Percentiles rank a stretch among this genome's conserved stretches.
Evolutionary conservation across 352 stramenopile species (phyloP).

Genomic region (Pythium utonaiense): DNA sequence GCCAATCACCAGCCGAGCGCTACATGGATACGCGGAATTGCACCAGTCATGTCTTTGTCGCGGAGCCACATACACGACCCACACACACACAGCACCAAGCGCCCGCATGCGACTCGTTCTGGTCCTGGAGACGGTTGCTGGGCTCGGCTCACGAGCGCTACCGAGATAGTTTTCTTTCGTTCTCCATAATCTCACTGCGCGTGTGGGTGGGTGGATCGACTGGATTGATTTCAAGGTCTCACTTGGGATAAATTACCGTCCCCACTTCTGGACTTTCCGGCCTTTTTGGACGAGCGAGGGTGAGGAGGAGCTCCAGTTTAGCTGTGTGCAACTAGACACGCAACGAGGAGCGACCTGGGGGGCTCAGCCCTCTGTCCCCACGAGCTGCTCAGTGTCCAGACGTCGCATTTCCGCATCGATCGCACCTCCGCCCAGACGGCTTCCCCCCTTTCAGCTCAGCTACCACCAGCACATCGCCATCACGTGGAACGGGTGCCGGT

Average conservation of each 20-base stretch:
- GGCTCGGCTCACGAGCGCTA: too few species aligned
- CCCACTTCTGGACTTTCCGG: background rate
- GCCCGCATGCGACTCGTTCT: too few species aligned
- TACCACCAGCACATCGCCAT: background rate
- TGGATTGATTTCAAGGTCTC: background rate
- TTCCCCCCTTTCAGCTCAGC: too few species aligned
- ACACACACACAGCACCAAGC: too few species aligned
- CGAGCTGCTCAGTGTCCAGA: background rate
- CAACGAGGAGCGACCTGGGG: too few species aligned
- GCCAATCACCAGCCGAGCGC: slow-evolving; percentile 17
- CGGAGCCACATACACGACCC: slow-evolving; percentile 1
- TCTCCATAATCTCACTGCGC: background rate
- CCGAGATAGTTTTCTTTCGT: background rate
- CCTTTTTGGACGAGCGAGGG: slow-evolving; percentile 3
- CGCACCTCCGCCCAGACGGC: slow-evolving; percentile 1
- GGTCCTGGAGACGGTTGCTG: too few species aligned
- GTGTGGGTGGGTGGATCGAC: background rate
- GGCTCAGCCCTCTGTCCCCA: background rate
- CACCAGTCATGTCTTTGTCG: slow-evolving; percentile 23
- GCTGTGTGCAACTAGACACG: slow-evolving; percentile 15
- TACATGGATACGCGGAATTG: slow-evolving; percentile 24
- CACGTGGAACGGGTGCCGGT: slow-evolving; percentile 7
- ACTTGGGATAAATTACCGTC: slow-evolving; percentile 1
- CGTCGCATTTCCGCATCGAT: slow-evolving; percentile 21
- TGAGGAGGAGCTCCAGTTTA: slow-evolving; percentile 4